These are phyloP conservation scores for Suillus placidus DNA, from an alignment of 768 basidiomycete genomes.

Conservation along the genomic window DNA sequence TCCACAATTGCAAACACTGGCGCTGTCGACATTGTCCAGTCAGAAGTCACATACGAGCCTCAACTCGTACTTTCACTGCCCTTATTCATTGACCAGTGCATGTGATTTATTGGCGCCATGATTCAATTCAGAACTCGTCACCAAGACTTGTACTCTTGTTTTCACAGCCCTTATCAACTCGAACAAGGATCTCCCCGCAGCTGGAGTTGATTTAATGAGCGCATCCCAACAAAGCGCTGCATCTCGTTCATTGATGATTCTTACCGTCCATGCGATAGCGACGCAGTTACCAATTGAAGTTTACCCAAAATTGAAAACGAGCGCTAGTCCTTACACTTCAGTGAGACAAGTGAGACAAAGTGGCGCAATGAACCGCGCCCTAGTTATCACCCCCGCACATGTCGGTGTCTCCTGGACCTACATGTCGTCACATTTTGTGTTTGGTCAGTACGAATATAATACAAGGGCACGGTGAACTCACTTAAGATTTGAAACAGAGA, in stretches of 20 bases:
- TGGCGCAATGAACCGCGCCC: background rate
- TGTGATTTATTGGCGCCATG: background rate
- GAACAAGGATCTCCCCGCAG: background rate
- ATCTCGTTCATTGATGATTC: background rate
- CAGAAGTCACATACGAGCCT: background rate
- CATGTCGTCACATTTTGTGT: background rate
- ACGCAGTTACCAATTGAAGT: background rate
- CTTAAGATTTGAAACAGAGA: constrained; percentile 3
- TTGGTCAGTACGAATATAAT: background rate
- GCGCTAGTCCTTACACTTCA: background rate
- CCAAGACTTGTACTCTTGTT: background rate
- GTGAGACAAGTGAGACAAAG: background rate
- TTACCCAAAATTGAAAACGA: background rate
- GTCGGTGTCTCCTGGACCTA: background rate
- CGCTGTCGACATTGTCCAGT: background rate
- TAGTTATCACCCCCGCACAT: background rate
- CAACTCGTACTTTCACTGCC: background rate
- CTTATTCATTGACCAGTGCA: background rate
- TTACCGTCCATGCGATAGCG: background rate
- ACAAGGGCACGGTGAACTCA: background rate
- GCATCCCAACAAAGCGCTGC: background rate
- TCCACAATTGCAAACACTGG: background rate
- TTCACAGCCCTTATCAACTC: background rate
- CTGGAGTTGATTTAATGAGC: background rate
- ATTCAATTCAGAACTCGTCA: background rate